Conservation (phyloP, 306 rosid genomes). For the Geum urbanum region DNA sequence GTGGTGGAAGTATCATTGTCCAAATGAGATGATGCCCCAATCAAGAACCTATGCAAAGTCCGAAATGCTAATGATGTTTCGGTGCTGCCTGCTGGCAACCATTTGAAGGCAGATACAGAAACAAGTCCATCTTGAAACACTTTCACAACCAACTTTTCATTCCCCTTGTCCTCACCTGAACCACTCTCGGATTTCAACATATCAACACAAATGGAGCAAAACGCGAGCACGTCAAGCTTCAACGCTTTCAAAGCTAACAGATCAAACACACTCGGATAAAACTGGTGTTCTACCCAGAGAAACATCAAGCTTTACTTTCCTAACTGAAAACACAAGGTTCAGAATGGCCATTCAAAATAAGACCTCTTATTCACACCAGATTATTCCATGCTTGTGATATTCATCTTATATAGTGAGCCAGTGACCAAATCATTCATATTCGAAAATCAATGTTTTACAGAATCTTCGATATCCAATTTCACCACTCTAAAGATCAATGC, state of each 20-base stretch:
- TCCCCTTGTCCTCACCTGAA: constrained; percentile 21
- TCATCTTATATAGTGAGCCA: not conserved
- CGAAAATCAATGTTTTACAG: not conserved
- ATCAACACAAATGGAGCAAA: constrained; percentile 38
- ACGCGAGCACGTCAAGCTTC: constrained; percentile 87
- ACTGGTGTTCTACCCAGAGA: not conserved
- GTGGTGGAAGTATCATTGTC: constrained; percentile 58
- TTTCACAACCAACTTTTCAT: constrained; percentile 46
- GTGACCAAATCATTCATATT: not conserved
- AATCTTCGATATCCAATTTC: too few species aligned
- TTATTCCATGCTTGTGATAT: not conserved
- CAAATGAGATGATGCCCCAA: constrained; percentile 69
- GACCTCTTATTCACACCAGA: not conserved
- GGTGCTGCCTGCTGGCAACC: constrained; percentile 76
- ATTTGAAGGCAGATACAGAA: constrained; percentile 83
- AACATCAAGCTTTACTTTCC: too few species aligned
- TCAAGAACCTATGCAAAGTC: constrained; percentile 65
- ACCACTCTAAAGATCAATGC: not conserved
- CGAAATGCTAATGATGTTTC: constrained; percentile 80
- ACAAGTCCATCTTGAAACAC: constrained; percentile 68
- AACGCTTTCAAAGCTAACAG: constrained; percentile 83
- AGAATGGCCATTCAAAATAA: not conserved
- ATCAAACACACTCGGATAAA: constrained; percentile 75
- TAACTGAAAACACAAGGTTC: not conserved
- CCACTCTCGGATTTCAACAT: constrained; percentile 34